A percentile compares a stretch with the other conserved stretches of the same genome.
These are phyloP conservation scores for Macrocybe gigantea DNA, from an alignment of 768 basidiomycete genomes.

Conservation along the genomic window DNA sequence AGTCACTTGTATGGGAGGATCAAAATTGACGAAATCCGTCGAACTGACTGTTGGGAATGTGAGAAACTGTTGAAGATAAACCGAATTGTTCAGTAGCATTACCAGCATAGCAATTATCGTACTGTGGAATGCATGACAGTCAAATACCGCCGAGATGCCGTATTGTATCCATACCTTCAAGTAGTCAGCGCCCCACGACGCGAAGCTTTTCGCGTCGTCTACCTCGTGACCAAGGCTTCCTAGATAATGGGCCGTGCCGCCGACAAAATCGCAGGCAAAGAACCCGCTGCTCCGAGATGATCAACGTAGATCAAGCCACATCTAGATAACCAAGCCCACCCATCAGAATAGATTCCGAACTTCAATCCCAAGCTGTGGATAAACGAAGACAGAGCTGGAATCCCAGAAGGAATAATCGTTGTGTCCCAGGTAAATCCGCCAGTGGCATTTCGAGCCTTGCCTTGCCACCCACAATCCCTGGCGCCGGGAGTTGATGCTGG, in stretches of 20 bases:
- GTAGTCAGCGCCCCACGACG: constrained; percentile 44
- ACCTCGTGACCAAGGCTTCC: constrained; percentile 42
- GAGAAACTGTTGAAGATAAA: not conserved
- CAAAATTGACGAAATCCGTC: constrained; percentile 40
- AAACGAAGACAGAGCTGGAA: constrained; percentile 31
- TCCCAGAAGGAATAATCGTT: constrained; percentile 29
- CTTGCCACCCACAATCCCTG: constrained; percentile 50
- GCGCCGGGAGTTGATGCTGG: not conserved
- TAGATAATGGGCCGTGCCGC: constrained; percentile 37
- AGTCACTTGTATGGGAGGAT: constrained; percentile 34
- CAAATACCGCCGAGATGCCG: not conserved
- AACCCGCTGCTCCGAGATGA: constrained; percentile 24
- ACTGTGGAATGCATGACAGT: constrained; percentile 15
- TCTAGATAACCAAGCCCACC: constrained; percentile 15
- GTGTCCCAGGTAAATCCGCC: constrained; percentile 41
- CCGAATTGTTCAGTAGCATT: not conserved
- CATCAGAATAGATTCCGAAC: constrained; percentile 62
- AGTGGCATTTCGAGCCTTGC: constrained; percentile 29
- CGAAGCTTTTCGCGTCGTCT: constrained; percentile 40
- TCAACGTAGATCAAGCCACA: not conserved
- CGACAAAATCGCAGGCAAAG: constrained; percentile 40
- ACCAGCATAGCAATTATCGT: constrained; percentile 48
- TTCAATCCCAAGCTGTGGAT: constrained; percentile 38
- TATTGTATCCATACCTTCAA: constrained; percentile 23
- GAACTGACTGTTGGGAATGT: constrained; percentile 19